Evolutionary conservation across 257 asterid species (phyloP), one percentile per base, ranked within the genome.

Genomic region (Cordia subcordata): DNA sequence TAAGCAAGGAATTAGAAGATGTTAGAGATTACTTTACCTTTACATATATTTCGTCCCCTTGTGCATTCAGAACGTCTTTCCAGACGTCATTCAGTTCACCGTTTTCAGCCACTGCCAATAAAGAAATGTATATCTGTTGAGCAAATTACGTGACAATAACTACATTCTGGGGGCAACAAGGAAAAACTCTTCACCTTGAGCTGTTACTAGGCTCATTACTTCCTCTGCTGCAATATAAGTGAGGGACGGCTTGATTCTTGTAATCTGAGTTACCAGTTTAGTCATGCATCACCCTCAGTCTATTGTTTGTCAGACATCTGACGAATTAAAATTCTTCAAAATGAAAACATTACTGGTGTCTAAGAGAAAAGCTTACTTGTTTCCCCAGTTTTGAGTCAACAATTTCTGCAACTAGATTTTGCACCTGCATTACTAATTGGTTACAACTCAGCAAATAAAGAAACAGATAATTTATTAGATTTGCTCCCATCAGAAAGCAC

Each of bases 181-280:
- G n/a, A n/a, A 13, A 38, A 23, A 67, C 20, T 4, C 44, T 18
- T 22, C 53, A 91, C 99, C 97, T 81, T 93, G 97, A 73, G 96
- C 99, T 65, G 97, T 89, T 45, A 93, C 97, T 5, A 93, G 97
- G 78, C 99, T 92, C 99, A 93, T 93, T 66, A 89, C 77, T 89
- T 93, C 92, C 80, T 85, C 99, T 10, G 96, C 76, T 23, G 96
- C 97, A 77, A 93, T 75, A 56, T 84, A 86, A 17, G 96, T 83
- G 75, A 93, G 95, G 18, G 91, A 73, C 27, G 96, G 96, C 77
- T 79, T 86, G 80, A 86, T 86, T 79, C 86, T 74, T 44, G 88
- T 69, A 72, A 89, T 81, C 99, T 92, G 82, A 27, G 51, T 20
- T 20, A n/a, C 49, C 64, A 55, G 18, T 56, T 60, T 60, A 60